Evolutionary conservation across 1,284 basidiomycete species (phyloP).

Genomic region (Leccinum insigne): DNA sequence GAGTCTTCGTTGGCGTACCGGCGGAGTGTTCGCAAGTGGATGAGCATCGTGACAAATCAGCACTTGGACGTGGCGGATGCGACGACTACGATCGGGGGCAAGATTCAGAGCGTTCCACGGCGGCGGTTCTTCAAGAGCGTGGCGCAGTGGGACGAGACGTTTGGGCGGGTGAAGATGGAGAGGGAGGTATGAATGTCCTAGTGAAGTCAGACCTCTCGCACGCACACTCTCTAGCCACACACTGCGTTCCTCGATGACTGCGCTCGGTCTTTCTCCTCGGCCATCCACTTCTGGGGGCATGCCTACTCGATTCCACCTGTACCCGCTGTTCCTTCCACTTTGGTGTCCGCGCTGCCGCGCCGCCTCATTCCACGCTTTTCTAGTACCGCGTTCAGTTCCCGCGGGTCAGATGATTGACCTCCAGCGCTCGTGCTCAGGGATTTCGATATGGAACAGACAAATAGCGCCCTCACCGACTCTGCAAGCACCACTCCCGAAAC

Average conservation of each 20-base stretch:
- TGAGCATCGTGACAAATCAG: constrained; percentile 66
- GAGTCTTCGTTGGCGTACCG: constrained; percentile 31
- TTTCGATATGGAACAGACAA: constrained; percentile 36
- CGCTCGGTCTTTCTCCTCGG: constrained; percentile 12
- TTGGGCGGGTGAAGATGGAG: constrained; percentile 25
- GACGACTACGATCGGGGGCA: constrained; percentile 2
- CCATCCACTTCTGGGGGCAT: constrained; percentile 28
- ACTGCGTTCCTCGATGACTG: constrained; percentile 10
- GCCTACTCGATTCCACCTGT: constrained; percentile 26
- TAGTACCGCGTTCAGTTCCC: constrained; percentile 57
- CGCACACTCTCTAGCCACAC: constrained; percentile 29
- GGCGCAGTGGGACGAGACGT: constrained; percentile 41
- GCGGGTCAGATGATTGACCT: constrained; percentile 59
- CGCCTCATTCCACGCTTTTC: constrained; percentile 73
- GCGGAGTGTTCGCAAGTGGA: constrained; percentile 47
- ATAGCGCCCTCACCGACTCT: constrained; percentile 35
- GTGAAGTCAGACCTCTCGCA: constrained; percentile 20
- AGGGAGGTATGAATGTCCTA: constrained; percentile 18
- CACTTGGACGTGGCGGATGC: constrained; percentile 41
- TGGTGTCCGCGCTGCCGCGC: constrained; percentile 44
- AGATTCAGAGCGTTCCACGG: constrained; percentile 25
- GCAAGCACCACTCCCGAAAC: constrained; percentile 72
- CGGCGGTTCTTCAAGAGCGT: constrained; percentile 61
- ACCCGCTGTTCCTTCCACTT: constrained; percentile 31
- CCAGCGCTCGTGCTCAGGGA: constrained; percentile 33